Conservation (phyloP, 2,329 filamentous ascomycete species). For the Penicillium glabrum region DNA sequence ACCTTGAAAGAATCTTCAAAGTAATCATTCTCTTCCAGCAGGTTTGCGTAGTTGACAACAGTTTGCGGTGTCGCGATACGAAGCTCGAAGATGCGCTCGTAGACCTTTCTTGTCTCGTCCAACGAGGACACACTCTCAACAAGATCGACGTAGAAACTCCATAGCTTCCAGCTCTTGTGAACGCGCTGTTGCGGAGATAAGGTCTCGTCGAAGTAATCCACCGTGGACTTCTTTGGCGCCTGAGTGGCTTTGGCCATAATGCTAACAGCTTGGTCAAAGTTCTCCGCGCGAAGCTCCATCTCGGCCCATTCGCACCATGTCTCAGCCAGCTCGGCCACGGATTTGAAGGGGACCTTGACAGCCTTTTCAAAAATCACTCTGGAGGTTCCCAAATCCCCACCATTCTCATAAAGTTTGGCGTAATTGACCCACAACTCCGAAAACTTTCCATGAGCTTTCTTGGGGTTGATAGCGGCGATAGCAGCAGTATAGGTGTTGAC, state of each 20-base stretch:
- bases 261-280: constrained; percentile 89
- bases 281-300: constrained; percentile 93
- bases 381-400: constrained; percentile 79
- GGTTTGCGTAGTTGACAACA: constrained; percentile 95
- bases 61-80: constrained; percentile 97
- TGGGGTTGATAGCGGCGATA: constrained; percentile 88
- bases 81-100: constrained; percentile 96
- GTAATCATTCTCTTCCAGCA: constrained; percentile 91
- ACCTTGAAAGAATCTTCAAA: constrained; percentile 98
- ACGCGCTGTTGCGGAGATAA: constrained; percentile 92
- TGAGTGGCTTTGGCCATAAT: constrained; percentile 98
- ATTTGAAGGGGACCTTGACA: constrained; percentile 96
- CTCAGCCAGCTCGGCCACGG: constrained; percentile 92
- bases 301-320: constrained; percentile 99
- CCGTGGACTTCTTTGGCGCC: constrained; percentile 92
- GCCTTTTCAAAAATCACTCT: constrained; percentile 96
- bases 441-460: constrained; percentile 90
- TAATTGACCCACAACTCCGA: constrained; percentile 96
- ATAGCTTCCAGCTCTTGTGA: constrained; percentile 98
- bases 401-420: constrained; percentile 92
- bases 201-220: constrained; percentile 98
- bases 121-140: constrained; percentile 91
- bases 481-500: constrained; percentile 94
- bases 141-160: constrained; percentile 98
- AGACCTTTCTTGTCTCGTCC: constrained; percentile 90